A percentile compares a stretch with the other conserved stretches of the same genome.
phyloP scores from a whole-genome alignment of 768 basidiomycete species.

The Fistulinella prunicolor region DNA sequence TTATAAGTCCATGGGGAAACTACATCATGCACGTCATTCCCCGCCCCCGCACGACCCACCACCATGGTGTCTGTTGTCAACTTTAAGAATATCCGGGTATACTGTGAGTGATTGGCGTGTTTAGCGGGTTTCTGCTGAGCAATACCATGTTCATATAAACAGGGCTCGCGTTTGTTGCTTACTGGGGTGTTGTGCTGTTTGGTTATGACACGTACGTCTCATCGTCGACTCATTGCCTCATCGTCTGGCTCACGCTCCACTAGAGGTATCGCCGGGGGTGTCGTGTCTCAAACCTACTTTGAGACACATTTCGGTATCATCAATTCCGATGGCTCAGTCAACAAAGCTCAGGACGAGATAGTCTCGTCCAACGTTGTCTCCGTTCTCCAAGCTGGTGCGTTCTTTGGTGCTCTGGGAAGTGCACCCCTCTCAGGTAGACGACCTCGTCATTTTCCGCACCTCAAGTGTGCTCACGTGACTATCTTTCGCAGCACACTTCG shows the following conservation, averaged over 20 bases:
- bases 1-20: too few species aligned
- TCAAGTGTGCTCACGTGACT: not conserved
- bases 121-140: too few species aligned
- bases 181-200: slow-evolving; percentile 81
- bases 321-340: slow-evolving; percentile 40
- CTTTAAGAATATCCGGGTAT: slow-evolving; percentile 59
- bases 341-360: slow-evolving; percentile 41
- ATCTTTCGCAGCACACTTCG: slow-evolving; percentile 49
- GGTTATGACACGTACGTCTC: slow-evolving; percentile 70
- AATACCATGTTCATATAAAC: too few species aligned
- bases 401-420: slow-evolving; percentile 80
- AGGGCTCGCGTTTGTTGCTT: slow-evolving; percentile 73
- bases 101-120: slow-evolving; percentile 42
- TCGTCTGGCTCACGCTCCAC: not conserved
- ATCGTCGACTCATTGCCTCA: too few species aligned
- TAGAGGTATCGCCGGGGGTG: slow-evolving; percentile 66
- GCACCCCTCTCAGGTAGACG: slow-evolving; percentile 64
- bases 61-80: slow-evolving; percentile 3
- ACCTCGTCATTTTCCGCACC: too few species aligned
- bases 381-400: slow-evolving; percentile 82
- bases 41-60: too few species aligned
- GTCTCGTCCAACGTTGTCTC: slow-evolving; percentile 86
- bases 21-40: too few species aligned
- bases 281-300: slow-evolving; percentile 64
- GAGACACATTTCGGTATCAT: slow-evolving; percentile 57